These are phyloP conservation scores for Cyclotella sp. DNA, from an alignment of 108 stramenopile genomes.

Conservation along the genomic window DNA sequence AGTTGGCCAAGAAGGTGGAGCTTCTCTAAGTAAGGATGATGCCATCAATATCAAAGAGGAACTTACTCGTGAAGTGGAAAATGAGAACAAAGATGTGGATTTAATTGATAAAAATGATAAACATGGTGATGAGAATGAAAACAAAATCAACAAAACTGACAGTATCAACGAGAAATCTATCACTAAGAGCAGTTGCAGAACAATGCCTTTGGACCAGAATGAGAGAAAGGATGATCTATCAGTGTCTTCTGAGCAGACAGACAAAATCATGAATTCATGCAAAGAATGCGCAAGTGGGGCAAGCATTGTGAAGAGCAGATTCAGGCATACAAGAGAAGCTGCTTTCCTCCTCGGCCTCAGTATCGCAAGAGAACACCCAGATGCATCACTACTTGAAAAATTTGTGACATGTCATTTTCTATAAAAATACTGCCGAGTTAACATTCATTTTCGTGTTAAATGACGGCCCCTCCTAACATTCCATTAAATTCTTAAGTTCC, in stretches of 20 bases:
- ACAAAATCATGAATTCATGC: neutral
- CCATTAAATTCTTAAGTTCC: too few species aligned
- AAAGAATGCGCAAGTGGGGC: neutral
- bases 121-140: neutral
- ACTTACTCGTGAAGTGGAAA: too few species aligned
- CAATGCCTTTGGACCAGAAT: neutral
- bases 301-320: conserved; percentile 2
- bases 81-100: too few species aligned
- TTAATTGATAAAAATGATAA: too few species aligned
- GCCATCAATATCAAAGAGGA: too few species aligned
- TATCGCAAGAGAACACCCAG: conserved; percentile 79
- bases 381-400: conserved; percentile 55
- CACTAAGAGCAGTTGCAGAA: too few species aligned
- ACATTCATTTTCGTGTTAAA: conserved; percentile 9
- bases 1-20: too few species aligned
- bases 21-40: too few species aligned
- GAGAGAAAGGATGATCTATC: neutral
- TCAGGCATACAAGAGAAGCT: conserved; percentile 28
- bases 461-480: too few species aligned
- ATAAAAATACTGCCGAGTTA: neutral
- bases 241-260: conserved; percentile 1
- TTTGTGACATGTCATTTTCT: conserved; percentile 21
- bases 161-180: too few species aligned
- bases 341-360: conserved; percentile 68
- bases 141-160: neutral